phyloP scores from a whole-genome alignment of 768 basidiomycete species.

The Arthromyces matolae region DNA sequence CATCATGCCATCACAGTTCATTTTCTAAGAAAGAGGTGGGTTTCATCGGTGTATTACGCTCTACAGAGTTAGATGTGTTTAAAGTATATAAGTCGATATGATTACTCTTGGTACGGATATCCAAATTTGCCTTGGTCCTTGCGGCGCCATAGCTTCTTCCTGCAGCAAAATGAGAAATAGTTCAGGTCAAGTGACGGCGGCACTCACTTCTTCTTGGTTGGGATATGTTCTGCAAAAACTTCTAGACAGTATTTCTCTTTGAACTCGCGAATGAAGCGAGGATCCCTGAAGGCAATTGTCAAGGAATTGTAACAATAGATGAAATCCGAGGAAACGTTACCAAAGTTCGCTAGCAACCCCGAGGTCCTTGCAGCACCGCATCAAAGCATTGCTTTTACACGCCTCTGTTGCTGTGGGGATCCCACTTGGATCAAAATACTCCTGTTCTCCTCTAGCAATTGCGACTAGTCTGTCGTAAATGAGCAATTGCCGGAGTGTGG shows the following conservation, averaged over 20 bases:
- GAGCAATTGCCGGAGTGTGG: neutral
- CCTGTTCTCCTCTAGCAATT: slow-evolving; percentile 92
- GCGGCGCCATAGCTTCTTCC: slow-evolving; percentile 89
- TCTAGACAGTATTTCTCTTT: slow-evolving; percentile 81
- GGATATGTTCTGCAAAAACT: slow-evolving; percentile 78
- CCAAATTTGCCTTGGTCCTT: slow-evolving; percentile 82
- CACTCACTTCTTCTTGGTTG: slow-evolving; percentile 87
- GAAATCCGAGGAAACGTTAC: slow-evolving; percentile 36
- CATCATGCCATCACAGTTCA: too few species aligned
- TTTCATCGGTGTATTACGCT: neutral
- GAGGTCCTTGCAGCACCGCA: slow-evolving; percentile 96
- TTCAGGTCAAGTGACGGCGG: neutral
- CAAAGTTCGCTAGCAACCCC: slow-evolving; percentile 96
- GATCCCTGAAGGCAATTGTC: slow-evolving; percentile 60
- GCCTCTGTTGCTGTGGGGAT: slow-evolving; percentile 93
- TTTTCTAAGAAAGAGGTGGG: neutral
- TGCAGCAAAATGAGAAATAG: slow-evolving; percentile 25
- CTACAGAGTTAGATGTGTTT: slow-evolving; percentile 1
- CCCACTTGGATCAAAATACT: slow-evolving; percentile 89
- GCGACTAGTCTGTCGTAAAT: slow-evolving; percentile 64
- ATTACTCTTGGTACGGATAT: slow-evolving; percentile 83
- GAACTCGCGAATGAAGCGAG: slow-evolving; percentile 91
- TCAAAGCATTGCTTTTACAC: slow-evolving; percentile 94
- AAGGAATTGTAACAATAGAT: slow-evolving; percentile 38
- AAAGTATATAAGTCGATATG: neutral